Conservation (phyloP, 2,329 filamentous ascomycete genomes). For the Cercospora citrullina region DNA sequence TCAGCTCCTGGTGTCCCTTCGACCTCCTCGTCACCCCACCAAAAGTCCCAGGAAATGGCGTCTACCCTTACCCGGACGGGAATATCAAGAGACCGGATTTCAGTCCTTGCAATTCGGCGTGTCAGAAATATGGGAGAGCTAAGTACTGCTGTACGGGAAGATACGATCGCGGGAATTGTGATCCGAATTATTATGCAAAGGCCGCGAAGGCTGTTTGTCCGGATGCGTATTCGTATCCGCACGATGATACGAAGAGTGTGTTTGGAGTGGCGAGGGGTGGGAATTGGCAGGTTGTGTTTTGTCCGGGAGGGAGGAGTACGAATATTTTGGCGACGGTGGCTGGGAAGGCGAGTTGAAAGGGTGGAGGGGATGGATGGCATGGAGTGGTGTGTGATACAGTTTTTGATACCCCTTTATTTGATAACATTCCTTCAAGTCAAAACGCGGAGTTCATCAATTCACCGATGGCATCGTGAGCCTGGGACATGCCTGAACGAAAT, state of each 20-base stretch:
- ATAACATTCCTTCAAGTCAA: neutral
- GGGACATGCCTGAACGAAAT: no score
- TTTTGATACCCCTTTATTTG: neutral
- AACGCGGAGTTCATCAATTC: no score
- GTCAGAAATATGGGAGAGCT: constrained; percentile 65
- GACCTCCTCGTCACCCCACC: constrained; percentile 69
- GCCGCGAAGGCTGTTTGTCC: constrained; percentile 74
- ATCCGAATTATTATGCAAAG: constrained; percentile 66
- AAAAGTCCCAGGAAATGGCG: constrained; percentile 67
- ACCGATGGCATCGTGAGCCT: no score
- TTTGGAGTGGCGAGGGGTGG: constrained; percentile 64
- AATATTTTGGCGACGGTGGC: constrained; percentile 44
- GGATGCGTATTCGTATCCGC: constrained; percentile 78
- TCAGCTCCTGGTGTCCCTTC: constrained; percentile 77
- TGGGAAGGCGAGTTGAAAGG: neutral
- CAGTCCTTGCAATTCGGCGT: constrained; percentile 76
- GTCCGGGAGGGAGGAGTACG: constrained; percentile 60
- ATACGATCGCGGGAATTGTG: constrained; percentile 65
- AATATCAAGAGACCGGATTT: constrained; percentile 69
- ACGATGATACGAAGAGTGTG: constrained; percentile 58
- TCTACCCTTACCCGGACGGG: constrained; percentile 80
- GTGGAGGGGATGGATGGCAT: neutral
- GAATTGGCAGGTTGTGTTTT: constrained; percentile 77
- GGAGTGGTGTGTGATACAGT: neutral
- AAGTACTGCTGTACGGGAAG: constrained; percentile 74